These are phyloP conservation scores for Colletotrichum graminicola DNA, from an alignment of 2,329 filamentous ascomycete genomes.

Conservation along the genomic window DNA sequence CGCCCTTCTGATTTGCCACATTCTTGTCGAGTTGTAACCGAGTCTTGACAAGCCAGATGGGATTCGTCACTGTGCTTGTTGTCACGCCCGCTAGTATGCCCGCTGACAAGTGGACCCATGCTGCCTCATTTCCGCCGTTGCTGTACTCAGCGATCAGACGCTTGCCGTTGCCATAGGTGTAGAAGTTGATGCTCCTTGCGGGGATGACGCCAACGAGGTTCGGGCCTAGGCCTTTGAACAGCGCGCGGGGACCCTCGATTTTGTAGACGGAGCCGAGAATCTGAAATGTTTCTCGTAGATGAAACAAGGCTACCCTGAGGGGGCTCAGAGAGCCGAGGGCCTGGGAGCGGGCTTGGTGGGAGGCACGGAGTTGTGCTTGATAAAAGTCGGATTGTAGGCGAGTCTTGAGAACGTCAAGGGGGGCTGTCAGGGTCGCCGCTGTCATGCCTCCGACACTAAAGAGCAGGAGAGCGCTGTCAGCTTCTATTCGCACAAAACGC, in stretches of 20 bases:
- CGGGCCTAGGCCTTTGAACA: slow-evolving; percentile 94
- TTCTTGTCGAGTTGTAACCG: slow-evolving; percentile 92
- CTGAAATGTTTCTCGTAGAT: slow-evolving; percentile 87
- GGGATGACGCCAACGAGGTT: slow-evolving; percentile 92
- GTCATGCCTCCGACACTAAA: slow-evolving; percentile 88
- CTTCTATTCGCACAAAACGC: background rate
- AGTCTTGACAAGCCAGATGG: slow-evolving; percentile 97
- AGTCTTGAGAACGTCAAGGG: slow-evolving; percentile 94
- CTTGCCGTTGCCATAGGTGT: slow-evolving; percentile 93
- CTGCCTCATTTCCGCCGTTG: slow-evolving; percentile 76
- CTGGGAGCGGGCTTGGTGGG: slow-evolving; percentile 71
- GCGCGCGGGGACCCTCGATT: slow-evolving; percentile 83
- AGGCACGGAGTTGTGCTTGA: slow-evolving; percentile 81
- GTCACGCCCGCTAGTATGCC: slow-evolving; percentile 84
- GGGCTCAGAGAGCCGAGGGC: slow-evolving; percentile 68
- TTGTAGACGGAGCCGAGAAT: slow-evolving; percentile 86
- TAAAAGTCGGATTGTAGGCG: slow-evolving; percentile 95
- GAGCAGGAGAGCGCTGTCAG: slow-evolving; percentile 23
- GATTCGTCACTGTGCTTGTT: slow-evolving; percentile 92
- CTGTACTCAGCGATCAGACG: slow-evolving; percentile 80
- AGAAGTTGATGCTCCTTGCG: slow-evolving; percentile 93
- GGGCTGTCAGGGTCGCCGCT: slow-evolving; percentile 90
- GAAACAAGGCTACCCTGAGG: slow-evolving; percentile 74
- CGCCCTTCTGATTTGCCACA: slow-evolving; percentile 71
- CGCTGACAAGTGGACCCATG: slow-evolving; percentile 82